Base-by-base conservation (phyloP, 140 eudicot genomes). In the Bidens hawaiensis region DNA sequence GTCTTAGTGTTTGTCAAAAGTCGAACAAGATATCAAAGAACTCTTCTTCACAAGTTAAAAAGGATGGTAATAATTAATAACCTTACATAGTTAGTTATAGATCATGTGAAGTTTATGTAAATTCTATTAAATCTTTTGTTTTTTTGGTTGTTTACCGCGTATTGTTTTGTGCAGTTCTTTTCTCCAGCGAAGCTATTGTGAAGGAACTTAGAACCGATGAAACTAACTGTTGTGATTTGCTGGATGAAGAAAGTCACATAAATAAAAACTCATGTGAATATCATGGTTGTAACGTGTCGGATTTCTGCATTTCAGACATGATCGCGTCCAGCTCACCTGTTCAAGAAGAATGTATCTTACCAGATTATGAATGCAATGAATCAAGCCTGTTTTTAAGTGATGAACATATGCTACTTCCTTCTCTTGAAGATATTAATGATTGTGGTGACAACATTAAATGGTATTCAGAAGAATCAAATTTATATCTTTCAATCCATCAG, bases 261-360 rank as follows among this genome's bases (percentile, higher is more conserved):
- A 54, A 38, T 41, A 68, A 76, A 76, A 70, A 75, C 65, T 78
- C 81, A 47, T 74, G 77, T 76, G 86, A 78, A 65, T 46, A 78
- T 76, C 85, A 85, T 70, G 78, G 82, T 28, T 80, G 94, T 87
- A 94, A 81, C 48, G 76, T 70, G 9, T 81, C 97, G 21, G 96
- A 94, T 72, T 81, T 88, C 72, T 83, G 79, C 80, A 69, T 94
- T 63, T 83, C 97, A 64, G 96, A 88, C 88, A 79, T 93, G 86
- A 78, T 73, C 74, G 76, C 79, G 68, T 81, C 95, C 63, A 91
- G 81, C 61, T 36, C 70, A 57, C 77, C 82, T 21, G 34, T 58
- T 22, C 87, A 72, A 48, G 87, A 69, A 28, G 58, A 60, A 8
- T 27, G 60, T 22, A 62, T 73, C 68, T 64, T 82, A 23, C 83